Percentiles rank a stretch among this genome's conserved stretches.
phyloP scores from a whole-genome alignment of 176 grass and related monocot species.

The Pharus latifolius region DNA sequence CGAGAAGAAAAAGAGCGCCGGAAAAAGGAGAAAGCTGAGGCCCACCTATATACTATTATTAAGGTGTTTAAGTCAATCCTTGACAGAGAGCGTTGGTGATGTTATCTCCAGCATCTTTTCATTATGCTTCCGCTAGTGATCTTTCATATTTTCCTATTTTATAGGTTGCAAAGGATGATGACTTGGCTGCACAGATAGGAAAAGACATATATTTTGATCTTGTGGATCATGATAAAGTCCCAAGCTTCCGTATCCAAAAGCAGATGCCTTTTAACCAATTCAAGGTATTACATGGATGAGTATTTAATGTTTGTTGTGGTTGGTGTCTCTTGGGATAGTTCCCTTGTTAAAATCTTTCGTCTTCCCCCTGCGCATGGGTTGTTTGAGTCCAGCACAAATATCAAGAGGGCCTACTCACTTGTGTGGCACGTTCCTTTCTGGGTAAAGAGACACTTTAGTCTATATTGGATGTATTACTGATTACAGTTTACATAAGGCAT shows the following conservation, averaged over 20 bases:
- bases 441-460: neutral
- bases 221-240: conserved; percentile 95
- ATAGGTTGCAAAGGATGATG: conserved; percentile 83
- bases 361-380: neutral
- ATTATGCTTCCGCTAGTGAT: conserved; percentile 16
- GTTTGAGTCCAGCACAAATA: neutral
- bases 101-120: neutral
- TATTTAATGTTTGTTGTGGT: neutral
- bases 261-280: conserved; percentile 76
- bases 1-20: conserved; percentile 92
- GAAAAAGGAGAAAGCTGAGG: conserved; percentile 99
- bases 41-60: conserved; percentile 96
- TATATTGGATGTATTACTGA: neutral
- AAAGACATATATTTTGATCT: conserved; percentile 98
- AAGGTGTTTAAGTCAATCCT: conserved; percentile 50
- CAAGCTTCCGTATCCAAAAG: conserved; percentile 95
- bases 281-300: conserved; percentile 42
- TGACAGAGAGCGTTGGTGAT: neutral
- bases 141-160: conserved; percentile 5
- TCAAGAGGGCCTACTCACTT: neutral
- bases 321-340: neutral
- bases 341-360: neutral
- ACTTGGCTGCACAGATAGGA: conserved; percentile 81
- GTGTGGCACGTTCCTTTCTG: neutral
- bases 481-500: neutral